These are phyloP conservation scores for Solanum hybrid DNA, from an alignment of 305 asterid species.

Conservation along the genomic window DNA sequence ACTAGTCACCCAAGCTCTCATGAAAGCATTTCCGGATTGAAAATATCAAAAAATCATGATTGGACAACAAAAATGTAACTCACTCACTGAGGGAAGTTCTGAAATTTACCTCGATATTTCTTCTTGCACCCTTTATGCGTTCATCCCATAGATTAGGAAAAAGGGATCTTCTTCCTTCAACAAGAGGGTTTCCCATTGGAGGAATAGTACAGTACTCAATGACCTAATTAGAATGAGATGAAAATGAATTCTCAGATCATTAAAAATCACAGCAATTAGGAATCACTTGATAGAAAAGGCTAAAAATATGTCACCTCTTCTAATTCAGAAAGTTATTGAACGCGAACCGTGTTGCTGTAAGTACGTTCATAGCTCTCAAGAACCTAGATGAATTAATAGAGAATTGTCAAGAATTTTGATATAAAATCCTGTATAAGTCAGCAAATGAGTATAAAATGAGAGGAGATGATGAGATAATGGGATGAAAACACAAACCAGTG, in stretches of 20 bases:
- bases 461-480: not conserved
- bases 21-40: not conserved
- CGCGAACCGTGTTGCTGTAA: conserved; percentile 96
- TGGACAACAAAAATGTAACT: not conserved
- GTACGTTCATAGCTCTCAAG: conserved; percentile 99
- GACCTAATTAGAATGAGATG: conserved; percentile 45
- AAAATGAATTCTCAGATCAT: conserved; percentile 14
- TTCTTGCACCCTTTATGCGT: conserved; percentile 90
- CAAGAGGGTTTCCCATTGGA: conserved; percentile 74
- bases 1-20: not conserved
- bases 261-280: conserved; percentile 3
- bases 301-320: conserved; percentile 60
- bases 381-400: conserved; percentile 41
- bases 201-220: conserved; percentile 95
- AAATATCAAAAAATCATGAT: not conserved
- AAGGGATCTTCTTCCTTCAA: conserved; percentile 82
- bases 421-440: not conserved
- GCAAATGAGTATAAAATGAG: conserved; percentile 1
- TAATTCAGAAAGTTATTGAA: conserved; percentile 91
- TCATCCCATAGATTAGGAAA: conserved; percentile 97
- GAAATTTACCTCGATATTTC: conserved; percentile 86
- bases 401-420: not conserved
- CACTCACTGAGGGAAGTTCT: conserved; percentile 4
- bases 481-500: conserved; percentile 53
- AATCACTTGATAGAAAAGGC: not conserved